Conservation (phyloP, 345 rosid genomes). For the Erucastrum elatum region DNA sequence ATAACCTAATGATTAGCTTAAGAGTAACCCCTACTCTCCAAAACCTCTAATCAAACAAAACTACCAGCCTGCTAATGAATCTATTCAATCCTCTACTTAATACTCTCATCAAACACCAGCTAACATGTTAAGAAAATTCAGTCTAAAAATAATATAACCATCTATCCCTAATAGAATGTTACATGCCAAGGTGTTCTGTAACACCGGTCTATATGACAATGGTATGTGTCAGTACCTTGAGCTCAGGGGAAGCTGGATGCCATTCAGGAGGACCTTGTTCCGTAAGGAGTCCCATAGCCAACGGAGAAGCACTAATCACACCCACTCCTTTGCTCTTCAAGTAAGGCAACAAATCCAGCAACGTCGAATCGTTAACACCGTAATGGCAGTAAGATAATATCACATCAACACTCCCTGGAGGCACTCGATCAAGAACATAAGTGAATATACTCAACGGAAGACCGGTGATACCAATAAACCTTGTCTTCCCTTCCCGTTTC, state of each 20-base stretch:
- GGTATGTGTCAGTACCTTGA: conserved; percentile 52
- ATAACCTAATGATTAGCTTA: not conserved
- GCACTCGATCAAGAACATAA: conserved; percentile 82
- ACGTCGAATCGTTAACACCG: conserved; percentile 70
- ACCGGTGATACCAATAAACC: conserved; percentile 91
- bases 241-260: conserved; percentile 91
- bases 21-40: not conserved
- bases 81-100: not conserved
- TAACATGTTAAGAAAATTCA: not conserved
- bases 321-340: conserved; percentile 83
- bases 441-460: conserved; percentile 68
- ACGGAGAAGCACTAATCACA: conserved; percentile 83
- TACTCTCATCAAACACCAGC: not conserved
- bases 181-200: not conserved
- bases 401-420: conserved; percentile 71
- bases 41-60: no score
- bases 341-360: conserved; percentile 77
- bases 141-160: no score
- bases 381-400: conserved; percentile 85
- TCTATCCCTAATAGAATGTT: not conserved
- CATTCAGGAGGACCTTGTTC: conserved; percentile 93
- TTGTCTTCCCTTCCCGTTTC: conserved; percentile 77
- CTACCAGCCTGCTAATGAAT: not conserved
- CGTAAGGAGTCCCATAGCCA: conserved; percentile 87
- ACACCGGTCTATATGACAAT: not conserved